Evolutionary conservation across 2,329 filamentous ascomycete species (phyloP), one percentile per base, ranked within the genome.

Genomic region (Diaporthe sp.): DNA sequence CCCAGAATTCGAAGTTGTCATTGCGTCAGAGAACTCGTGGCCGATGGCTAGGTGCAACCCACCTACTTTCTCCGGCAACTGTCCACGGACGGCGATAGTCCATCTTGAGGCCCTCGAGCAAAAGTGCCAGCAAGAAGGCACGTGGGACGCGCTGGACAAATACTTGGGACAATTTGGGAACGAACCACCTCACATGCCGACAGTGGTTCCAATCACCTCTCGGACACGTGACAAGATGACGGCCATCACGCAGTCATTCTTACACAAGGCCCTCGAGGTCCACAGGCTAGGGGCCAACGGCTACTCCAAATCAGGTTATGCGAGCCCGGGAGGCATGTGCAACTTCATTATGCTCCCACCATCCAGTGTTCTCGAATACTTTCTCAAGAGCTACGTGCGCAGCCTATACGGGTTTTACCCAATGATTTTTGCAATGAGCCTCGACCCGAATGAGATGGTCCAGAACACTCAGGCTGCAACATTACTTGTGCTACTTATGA

Each of bases 181-280:
- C 65, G 79, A 82, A 3, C 74, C 81, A 25, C 34, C 73, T 12
- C 83, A 85, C 76, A 77, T 84, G 46, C 81, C 85, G 4, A 84
- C 84, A 4, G 87, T 89, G 3, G 83, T 87, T 7, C 85, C 88
- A 4, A 82, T 89, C 69, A 85, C 81, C 4, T 79, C 84, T 4
- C 81, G 88, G 59, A 92, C 92, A 3, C 88, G 92, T 44, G 93
- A 94, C 81, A 92, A 91, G 81, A 89, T 94, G 79, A 87, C 94
- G n/a, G 92, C 92, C 67, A 93, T 94, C 77, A 93, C 92, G 0
- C 92, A 94, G 81, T 90, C 87, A 57, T 94, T 94, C 81, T 84
- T 94, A 12, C 91, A 93, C 82, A 94, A 93, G 79, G 93, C 93
- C 1, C 87, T 94, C 4, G 91, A 93, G 19, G 93, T 92, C 58